Conservation (phyloP, 1,284 basidiomycete species). For the Cystobasidium sp. region DNA sequence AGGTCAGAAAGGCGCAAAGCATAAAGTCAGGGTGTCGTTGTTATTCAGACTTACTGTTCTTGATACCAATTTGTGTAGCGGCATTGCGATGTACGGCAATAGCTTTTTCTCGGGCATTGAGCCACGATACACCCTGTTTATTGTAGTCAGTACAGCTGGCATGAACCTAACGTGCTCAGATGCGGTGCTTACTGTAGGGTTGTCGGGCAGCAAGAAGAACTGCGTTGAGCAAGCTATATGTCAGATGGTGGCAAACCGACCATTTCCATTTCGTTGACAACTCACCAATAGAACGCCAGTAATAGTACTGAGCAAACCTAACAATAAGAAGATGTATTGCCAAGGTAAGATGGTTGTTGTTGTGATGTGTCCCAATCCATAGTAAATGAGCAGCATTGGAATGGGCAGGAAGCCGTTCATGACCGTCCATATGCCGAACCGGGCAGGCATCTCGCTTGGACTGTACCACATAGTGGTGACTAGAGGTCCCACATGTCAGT, state of each 20-base stretch:
- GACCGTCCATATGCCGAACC: conserved; percentile 1
- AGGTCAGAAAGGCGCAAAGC: too few relatives aligned
- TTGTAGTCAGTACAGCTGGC: neutral
- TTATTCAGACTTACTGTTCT: neutral
- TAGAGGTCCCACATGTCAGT: too few relatives aligned
- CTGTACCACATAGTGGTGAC: conserved; percentile 12
- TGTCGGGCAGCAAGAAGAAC: conserved; percentile 3
- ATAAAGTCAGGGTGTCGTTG: neutral
- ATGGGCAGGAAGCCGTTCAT: conserved; percentile 6
- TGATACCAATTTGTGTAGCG: neutral
- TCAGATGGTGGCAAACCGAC: neutral
- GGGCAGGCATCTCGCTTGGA: neutral
- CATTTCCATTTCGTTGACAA: neutral
- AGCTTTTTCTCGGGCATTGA: neutral
- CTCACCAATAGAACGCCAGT: neutral
- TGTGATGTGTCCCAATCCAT: neutral
- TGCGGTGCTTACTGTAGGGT: neutral
- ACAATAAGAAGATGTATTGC: conserved; percentile 3
- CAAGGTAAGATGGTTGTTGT: neutral
- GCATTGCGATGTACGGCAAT: conserved; percentile 8
- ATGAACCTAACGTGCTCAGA: neutral
- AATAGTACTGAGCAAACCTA: neutral
- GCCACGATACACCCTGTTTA: neutral
- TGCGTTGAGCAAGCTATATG: neutral
- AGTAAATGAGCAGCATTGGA: conserved; percentile 5